Percentiles rank a stretch among this genome's conserved stretches.
Conservation (phyloP, 345 rosid species). For the Lagerstroemia speciosa region DNA sequence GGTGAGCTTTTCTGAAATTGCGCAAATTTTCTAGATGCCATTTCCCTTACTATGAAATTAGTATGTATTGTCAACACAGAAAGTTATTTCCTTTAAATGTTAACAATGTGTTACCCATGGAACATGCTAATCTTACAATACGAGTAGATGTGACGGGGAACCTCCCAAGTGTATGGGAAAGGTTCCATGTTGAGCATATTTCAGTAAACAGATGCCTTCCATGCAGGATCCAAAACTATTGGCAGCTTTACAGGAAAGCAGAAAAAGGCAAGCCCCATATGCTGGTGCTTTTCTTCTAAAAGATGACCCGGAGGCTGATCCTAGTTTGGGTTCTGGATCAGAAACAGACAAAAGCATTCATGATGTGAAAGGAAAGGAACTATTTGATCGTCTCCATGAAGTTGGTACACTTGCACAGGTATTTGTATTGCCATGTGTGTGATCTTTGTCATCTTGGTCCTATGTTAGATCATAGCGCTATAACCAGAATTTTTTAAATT, state of each 20-base stretch:
- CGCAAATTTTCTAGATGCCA: not conserved
- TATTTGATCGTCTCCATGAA: slow-evolving; percentile 76
- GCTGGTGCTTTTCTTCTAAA: slow-evolving; percentile 95
- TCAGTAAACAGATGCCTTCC: not conserved
- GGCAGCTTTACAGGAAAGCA: slow-evolving; percentile 87
- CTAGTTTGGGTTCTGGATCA: slow-evolving; percentile 44
- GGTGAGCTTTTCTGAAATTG: slow-evolving; percentile 31
- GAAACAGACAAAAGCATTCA: slow-evolving; percentile 59
- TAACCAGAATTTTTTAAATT: not conserved
- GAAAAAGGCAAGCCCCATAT: slow-evolving; percentile 94
- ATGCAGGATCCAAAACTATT: slow-evolving; percentile 82
- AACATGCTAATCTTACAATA: not conserved
- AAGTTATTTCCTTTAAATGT: not conserved
- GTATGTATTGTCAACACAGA: not conserved
- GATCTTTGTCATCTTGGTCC: not conserved
- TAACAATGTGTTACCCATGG: not conserved
- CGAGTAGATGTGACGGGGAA: not conserved
- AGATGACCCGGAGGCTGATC: slow-evolving; percentile 72
- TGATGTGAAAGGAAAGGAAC: slow-evolving; percentile 76
- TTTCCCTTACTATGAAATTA: not conserved
- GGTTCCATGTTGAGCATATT: not conserved
- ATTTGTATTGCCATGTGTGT: not conserved
- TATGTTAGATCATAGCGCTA: not conserved
- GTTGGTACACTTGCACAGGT: slow-evolving; percentile 99
- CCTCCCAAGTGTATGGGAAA: not conserved